Evolutionary conservation across 805 yeast genomes (phyloP).

Genomic region (Citeromyces matritensis): DNA sequence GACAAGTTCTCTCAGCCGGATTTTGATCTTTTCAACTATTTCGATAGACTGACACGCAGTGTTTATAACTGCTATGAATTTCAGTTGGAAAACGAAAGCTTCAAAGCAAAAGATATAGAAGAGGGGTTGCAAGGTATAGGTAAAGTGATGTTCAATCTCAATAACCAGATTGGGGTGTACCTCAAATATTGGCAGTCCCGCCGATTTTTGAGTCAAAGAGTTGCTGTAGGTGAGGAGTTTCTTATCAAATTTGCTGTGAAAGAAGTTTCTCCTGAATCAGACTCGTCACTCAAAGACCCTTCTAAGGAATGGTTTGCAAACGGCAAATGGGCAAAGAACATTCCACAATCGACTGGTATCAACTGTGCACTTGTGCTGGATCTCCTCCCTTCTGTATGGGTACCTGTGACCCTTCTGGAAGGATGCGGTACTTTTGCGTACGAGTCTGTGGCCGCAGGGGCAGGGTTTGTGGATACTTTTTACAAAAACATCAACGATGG

Average conservation of each 20-base stretch:
- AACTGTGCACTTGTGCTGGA: conserved; percentile 13
- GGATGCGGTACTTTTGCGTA: background rate
- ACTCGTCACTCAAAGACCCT: background rate
- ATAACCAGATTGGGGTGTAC: conserved; percentile 15
- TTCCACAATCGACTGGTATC: too few relatives aligned
- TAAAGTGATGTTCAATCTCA: conserved; percentile 10
- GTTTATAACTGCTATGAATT: conserved; percentile 6
- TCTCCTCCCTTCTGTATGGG: conserved; percentile 15
- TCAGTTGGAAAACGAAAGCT: conserved; percentile 2
- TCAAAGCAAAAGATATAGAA: conserved; percentile 5
- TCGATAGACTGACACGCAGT: conserved; percentile 12
- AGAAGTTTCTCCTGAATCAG: background rate
- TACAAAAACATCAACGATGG: background rate
- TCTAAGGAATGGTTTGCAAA: conserved; percentile 10
- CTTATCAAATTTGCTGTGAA: conserved; percentile 14
- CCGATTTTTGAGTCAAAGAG: conserved; percentile 9
- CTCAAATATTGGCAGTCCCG: conserved; percentile 16
- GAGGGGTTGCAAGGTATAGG: conserved; percentile 13
- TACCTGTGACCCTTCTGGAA: conserved; percentile 13
- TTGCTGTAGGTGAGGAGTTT: background rate
- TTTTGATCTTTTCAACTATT: conserved; percentile 15
- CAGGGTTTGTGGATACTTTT: background rate
- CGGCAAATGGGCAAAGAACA: conserved; percentile 12
- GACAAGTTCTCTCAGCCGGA: conserved; percentile 15
- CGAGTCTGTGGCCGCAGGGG: background rate